Evolutionary conservation across 257 asterid species (phyloP).

Genomic region (Echium plantagineum): DNA sequence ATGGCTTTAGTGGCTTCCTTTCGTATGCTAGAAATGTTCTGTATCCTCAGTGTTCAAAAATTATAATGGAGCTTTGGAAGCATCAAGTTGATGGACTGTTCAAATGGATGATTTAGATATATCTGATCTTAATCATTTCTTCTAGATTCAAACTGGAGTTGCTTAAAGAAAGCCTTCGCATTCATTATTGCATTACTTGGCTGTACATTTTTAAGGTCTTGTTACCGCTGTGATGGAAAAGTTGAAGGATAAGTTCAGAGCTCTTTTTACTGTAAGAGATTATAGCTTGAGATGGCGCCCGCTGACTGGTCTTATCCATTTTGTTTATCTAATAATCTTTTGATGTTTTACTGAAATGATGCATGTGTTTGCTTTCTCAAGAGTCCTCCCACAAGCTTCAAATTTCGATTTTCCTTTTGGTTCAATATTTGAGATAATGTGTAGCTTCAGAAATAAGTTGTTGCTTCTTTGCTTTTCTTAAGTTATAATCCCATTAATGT

Average conservation of each 20-base stretch:
- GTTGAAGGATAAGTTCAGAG: slow-evolving; percentile 34
- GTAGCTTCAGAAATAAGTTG: not conserved
- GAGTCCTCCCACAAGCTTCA: not conserved
- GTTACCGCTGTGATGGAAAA: slow-evolving; percentile 26
- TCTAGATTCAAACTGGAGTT: slow-evolving; percentile 23
- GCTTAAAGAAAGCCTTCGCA: slow-evolving; percentile 25
- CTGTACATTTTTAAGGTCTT: slow-evolving; percentile 22
- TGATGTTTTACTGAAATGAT: too few species aligned
- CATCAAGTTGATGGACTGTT: not conserved
- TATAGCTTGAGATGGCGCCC: slow-evolving; percentile 4
- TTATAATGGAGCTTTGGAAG: not conserved
- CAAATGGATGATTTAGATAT: slow-evolving; percentile 1
- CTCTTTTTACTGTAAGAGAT: slow-evolving; percentile 36
- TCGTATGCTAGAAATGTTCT: not conserved
- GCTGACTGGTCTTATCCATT: not conserved
- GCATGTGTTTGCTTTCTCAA: not conserved
- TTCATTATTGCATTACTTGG: slow-evolving; percentile 22
- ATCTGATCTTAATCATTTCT: slow-evolving; percentile 25
- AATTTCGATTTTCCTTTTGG: not conserved
- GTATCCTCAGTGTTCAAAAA: not conserved
- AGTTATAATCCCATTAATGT: not conserved
- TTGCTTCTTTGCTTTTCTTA: not conserved
- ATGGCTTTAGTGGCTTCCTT: slow-evolving; percentile 13
- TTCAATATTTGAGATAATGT: not conserved
- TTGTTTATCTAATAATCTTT: not conserved